A percentile compares a stretch with the other conserved stretches of the same genome.
Conservation (phyloP, 202 grass and related monocot species). For the Digitaria exilis region DNA sequence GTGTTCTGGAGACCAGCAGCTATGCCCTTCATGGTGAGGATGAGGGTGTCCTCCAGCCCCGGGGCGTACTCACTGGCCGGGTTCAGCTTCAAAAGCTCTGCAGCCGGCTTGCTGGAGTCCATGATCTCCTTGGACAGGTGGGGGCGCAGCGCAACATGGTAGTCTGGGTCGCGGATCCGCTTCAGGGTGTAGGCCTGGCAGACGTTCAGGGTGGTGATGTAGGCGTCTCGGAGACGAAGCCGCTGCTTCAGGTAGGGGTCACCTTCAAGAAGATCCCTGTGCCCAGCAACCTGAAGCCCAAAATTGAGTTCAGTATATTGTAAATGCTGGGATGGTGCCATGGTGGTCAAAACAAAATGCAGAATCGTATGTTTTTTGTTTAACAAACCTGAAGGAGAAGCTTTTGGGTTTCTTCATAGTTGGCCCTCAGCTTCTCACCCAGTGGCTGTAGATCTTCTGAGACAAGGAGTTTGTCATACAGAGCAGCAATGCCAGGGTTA, state of each 20-base stretch:
- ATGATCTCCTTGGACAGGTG: constrained; percentile 80
- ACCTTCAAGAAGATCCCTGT: constrained; percentile 92
- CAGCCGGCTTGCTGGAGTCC: constrained; percentile 67
- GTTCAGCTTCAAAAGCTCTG: constrained; percentile 88
- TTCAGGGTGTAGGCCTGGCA: constrained; percentile 96
- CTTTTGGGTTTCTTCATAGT: constrained; percentile 81
- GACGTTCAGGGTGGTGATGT: constrained; percentile 92
- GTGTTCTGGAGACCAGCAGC: constrained; percentile 96
- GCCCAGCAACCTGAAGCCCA: constrained; percentile 71
- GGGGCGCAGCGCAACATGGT: constrained; percentile 67
- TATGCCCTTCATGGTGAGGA: constrained; percentile 99
- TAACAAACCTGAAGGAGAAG: constrained; percentile 87
- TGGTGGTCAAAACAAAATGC: neutral
- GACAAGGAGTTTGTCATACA: constrained; percentile 89
- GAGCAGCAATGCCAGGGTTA: constrained; percentile 85
- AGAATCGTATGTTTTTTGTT: neutral
- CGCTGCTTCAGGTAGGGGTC: constrained; percentile 94
- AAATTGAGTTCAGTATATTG: neutral
- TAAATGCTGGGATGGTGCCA: neutral
- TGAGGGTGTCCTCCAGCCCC: constrained; percentile 93
- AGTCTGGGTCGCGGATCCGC: constrained; percentile 74
- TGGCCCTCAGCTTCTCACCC: constrained; percentile 72
- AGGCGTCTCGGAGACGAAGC: constrained; percentile 76
- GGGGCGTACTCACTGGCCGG: constrained; percentile 83
- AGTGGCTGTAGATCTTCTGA: constrained; percentile 73